phyloP scores from a whole-genome alignment of 345 rosid species.

The Eucalyptus erythrocorys region DNA sequence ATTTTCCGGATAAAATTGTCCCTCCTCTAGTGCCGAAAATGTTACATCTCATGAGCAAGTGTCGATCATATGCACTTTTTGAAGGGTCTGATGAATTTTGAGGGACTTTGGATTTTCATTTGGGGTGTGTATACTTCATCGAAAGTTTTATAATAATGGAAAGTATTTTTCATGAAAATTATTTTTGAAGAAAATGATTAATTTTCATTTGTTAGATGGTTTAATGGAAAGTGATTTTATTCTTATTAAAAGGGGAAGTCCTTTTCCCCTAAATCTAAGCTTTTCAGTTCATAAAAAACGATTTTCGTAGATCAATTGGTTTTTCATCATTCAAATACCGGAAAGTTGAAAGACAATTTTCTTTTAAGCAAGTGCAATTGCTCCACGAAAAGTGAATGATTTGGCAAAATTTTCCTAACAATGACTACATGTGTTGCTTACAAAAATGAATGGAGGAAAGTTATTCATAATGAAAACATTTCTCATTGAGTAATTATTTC shows the following conservation, averaged over 20 bases:
- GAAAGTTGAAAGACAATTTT: fast-evolving
- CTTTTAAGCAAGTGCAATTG: background rate
- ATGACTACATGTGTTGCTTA: fast-evolving
- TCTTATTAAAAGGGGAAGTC: background rate
- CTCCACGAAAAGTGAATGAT: background rate
- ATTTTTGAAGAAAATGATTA: too few species aligned
- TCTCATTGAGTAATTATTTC: background rate
- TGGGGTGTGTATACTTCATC: background rate
- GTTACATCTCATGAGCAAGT: background rate
- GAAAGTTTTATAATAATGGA: background rate
- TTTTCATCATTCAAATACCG: background rate
- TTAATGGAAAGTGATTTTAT: too few species aligned
- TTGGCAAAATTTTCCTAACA: background rate
- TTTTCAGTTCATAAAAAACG: too few species aligned
- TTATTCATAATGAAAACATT: too few species aligned
- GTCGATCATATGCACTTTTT: background rate
- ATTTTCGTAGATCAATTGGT: fast-evolving
- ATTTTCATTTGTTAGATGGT: background rate
- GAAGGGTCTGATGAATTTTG: background rate
- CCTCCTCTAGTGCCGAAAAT: background rate
- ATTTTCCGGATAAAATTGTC: background rate
- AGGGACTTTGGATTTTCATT: background rate
- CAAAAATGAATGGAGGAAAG: fast-evolving
- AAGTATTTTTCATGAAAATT: background rate
- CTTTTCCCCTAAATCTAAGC: fast-evolving